These are phyloP conservation scores for Gossypium schwendimanii DNA, from an alignment of 441 rosid genomes.

Conservation along the genomic window DNA sequence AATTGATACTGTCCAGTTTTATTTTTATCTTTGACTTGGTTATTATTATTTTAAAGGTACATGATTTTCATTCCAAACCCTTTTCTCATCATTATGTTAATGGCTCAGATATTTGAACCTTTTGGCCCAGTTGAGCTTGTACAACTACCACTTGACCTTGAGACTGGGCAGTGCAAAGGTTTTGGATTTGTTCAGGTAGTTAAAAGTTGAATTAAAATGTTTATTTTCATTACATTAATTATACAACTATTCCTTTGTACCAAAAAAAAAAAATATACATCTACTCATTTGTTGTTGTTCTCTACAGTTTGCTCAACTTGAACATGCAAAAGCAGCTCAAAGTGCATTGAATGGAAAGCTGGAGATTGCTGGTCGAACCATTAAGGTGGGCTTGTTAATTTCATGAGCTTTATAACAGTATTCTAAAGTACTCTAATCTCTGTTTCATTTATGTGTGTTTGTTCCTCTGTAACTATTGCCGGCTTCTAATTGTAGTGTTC, in stretches of 20 bases:
- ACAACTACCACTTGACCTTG: slow-evolving; percentile 81
- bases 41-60: not conserved
- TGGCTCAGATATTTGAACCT: slow-evolving; percentile 32
- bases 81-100: not conserved
- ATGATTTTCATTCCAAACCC: not conserved
- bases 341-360: slow-evolving; percentile 74
- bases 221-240: not conserved
- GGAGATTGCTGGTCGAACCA: slow-evolving; percentile 81
- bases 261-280: not conserved
- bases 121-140: slow-evolving; percentile 89
- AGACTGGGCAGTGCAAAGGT: slow-evolving; percentile 89
- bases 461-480: not conserved
- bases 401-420: not conserved
- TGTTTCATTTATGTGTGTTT: not conserved
- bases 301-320: slow-evolving; percentile 74
- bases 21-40: not conserved
- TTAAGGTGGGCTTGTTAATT: slow-evolving; percentile 48
- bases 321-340: slow-evolving; percentile 85
- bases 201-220: not conserved
- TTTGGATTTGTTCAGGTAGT: slow-evolving; percentile 90
- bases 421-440: not conserved
- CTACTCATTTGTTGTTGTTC: slow-evolving; percentile 2
- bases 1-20: not conserved
- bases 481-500: not conserved
- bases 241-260: not conserved